Evolutionary conservation across 2,329 filamentous ascomycete genomes (phyloP).

Genomic region (Aureobasidium musti): DNA sequence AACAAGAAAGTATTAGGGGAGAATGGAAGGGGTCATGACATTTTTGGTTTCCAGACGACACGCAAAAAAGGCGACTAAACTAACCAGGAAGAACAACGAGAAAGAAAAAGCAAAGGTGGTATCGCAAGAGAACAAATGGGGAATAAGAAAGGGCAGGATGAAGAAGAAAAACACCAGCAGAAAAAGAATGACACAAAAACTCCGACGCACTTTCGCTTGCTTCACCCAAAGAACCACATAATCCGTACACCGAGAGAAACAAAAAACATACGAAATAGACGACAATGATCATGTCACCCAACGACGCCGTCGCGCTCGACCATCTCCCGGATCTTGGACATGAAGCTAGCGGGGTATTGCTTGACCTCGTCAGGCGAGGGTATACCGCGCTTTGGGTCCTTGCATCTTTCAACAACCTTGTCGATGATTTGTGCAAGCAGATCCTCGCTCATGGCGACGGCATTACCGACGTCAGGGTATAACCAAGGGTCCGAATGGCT

Average conservation of each 20-base stretch:
- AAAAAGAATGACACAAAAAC: slow-evolving; percentile 10
- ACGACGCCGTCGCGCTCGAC: slow-evolving; percentile 37
- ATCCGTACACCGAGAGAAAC: not conserved
- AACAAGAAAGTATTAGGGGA: not conserved
- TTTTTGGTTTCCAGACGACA: not conserved
- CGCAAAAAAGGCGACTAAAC: not conserved
- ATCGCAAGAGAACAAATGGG: slow-evolving; percentile 1
- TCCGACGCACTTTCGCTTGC: not conserved
- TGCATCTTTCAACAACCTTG: slow-evolving; percentile 62
- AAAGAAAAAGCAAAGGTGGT: slow-evolving; percentile 5
- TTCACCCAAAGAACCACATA: not conserved
- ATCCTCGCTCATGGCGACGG: slow-evolving; percentile 58
- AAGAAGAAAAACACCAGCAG: not conserved
- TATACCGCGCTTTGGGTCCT: slow-evolving; percentile 53
- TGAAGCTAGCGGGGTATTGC: slow-evolving; percentile 51
- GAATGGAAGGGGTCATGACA: not conserved
- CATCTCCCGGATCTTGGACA: slow-evolving; percentile 51
- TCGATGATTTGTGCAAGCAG: slow-evolving; percentile 61
- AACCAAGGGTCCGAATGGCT: slow-evolving; percentile 59
- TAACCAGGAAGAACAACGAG: not conserved
- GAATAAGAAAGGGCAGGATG: slow-evolving; percentile 4
- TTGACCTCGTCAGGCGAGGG: slow-evolving; percentile 59
- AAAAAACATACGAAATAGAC: slow-evolving; percentile 17
- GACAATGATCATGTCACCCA: not conserved
- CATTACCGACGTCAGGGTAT: slow-evolving; percentile 55